Evolutionary conservation across 495 filamentous ascomycete species (phyloP).

Genomic region (Penicillium pancosmium): DNA sequence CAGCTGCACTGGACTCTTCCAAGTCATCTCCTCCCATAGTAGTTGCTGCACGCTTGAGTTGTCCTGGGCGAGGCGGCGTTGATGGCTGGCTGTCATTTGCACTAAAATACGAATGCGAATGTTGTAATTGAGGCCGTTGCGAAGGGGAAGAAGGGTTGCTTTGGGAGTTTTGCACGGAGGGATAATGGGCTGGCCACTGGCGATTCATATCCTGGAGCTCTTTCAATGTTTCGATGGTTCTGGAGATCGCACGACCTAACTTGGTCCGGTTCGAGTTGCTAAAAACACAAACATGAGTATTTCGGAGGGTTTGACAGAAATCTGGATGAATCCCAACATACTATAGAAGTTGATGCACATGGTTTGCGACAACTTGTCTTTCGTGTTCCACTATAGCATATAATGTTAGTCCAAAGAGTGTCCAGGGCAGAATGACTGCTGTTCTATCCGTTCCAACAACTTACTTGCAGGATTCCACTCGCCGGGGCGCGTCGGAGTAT

Average conservation of each 20-base stretch:
- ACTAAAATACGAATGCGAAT: slow-evolving; percentile 51
- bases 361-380: slow-evolving; percentile 62
- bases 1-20: slow-evolving; percentile 72
- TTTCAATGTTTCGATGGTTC: slow-evolving; percentile 78
- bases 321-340: slow-evolving; percentile 34
- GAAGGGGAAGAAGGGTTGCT: slow-evolving; percentile 45
- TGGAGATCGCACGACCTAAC: slow-evolving; percentile 81
- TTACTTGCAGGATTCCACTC: slow-evolving; percentile 51
- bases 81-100: slow-evolving; percentile 35
- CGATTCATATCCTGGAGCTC: slow-evolving; percentile 85
- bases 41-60: slow-evolving; percentile 71
- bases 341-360: slow-evolving; percentile 73
- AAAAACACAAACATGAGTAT: slow-evolving; percentile 36
- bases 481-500: slow-evolving; percentile 55
- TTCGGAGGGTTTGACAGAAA: slow-evolving; percentile 15
- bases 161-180: slow-evolving; percentile 67
- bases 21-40: slow-evolving; percentile 60
- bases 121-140: slow-evolving; percentile 50
- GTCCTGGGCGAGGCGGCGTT: slow-evolving; percentile 50
- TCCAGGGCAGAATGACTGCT: background rate
- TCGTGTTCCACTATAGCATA: slow-evolving; percentile 56
- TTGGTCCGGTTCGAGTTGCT: slow-evolving; percentile 89
- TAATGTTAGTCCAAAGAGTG: background rate
- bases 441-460: slow-evolving; percentile 7
- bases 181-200: slow-evolving; percentile 93